Evolutionary conservation across 2,329 filamentous ascomycete species (phyloP), one percentile per base, ranked within the genome.

Genomic region (Stagonosporopsis tanaceti): DNA sequence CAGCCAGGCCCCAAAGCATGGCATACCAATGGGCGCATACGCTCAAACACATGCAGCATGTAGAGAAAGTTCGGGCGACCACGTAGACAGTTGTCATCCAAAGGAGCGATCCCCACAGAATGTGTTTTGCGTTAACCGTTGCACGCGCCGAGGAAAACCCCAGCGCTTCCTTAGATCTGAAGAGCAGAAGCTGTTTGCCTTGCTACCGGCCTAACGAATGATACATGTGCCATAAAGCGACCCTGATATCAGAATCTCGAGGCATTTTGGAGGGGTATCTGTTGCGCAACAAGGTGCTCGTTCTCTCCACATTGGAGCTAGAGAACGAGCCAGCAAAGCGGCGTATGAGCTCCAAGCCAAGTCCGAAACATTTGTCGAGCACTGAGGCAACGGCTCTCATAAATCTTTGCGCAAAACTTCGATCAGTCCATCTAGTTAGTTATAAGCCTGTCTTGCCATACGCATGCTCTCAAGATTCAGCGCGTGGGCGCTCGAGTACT

Each of bases 131-230:
- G 65, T 68, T 67, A 63, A 63, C 63, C 60, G 69, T 69, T 62
- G 64, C 70, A 71, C 70, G 66, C 70, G 72, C 72, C 69, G 70
- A 65, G 62, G 59, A 63, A 67, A 69, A 61, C 61, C 63, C 56
- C 67, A 71, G 68, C 72, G 70, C 69, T 71, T 70, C 69, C 55
- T 47, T 50, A 53, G 58, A 60, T 47, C 55, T 65, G 64, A 60
- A 61, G 61, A 40, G 54, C 41, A 47, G 42, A 39, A 45, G 42
- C 47, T 46, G 45, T 44, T 25, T 57, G 53, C 40, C 28, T 2
- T n/a, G 14, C 32, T 34, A 4, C 14, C 44, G 58, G 58, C 53
- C 61, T 67, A 27, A 3, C 27, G 6, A 66, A 61, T 56, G 59
- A 63, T 61, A 64, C 60, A 56, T 60, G 22, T 40, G 40, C 37